These are phyloP conservation scores for Malassezia japonica DNA, from an alignment of 1,284 basidiomycete species.

Conservation along the genomic window DNA sequence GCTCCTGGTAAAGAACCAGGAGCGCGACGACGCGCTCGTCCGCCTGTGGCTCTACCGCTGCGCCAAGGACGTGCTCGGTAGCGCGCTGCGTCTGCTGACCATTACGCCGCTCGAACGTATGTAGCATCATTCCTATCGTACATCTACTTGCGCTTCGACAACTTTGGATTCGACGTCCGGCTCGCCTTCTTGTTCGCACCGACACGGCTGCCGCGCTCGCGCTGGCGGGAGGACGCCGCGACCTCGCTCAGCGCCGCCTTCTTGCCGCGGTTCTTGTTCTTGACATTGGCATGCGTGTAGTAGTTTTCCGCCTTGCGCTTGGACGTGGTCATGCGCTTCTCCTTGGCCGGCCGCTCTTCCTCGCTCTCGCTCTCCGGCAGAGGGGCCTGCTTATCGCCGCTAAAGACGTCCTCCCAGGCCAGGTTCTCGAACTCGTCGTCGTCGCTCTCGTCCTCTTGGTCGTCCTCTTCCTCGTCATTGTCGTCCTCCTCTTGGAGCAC, in stretches of 20 bases:
- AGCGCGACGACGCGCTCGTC: conserved; percentile 64
- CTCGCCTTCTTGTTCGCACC: conserved; percentile 35
- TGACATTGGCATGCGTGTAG: conserved; percentile 55
- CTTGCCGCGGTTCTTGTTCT: conserved; percentile 51
- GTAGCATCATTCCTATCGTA: conserved; percentile 52
- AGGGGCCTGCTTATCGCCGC: conserved; percentile 44
- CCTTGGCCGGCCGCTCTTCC: conserved; percentile 32
- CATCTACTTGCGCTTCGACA: conserved; percentile 1
- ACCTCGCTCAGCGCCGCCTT: conserved; percentile 20
- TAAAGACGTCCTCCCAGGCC: conserved; percentile 70
- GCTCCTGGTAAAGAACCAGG: conserved; percentile 69
- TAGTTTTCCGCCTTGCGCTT: conserved; percentile 81
- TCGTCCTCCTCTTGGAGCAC: conserved; percentile 26
- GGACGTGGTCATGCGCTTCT: conserved; percentile 35
- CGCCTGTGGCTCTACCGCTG: conserved; percentile 80
- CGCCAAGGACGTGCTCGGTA: conserved; percentile 76
- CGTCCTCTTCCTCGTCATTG: conserved; percentile 23
- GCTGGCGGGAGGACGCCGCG: conserved; percentile 12
- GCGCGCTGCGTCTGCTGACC: conserved; percentile 77
- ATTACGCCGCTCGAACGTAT: conserved; percentile 73
- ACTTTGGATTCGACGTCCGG: conserved; percentile 17
- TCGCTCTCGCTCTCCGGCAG: conserved; percentile 25
- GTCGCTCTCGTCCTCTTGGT: conserved; percentile 29
- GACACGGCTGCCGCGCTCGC: conserved; percentile 30
- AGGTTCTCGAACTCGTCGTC: conserved; percentile 54